These are phyloP conservation scores for Suillus subluteus DNA, from an alignment of 768 basidiomycete genomes.

Conservation along the genomic window DNA sequence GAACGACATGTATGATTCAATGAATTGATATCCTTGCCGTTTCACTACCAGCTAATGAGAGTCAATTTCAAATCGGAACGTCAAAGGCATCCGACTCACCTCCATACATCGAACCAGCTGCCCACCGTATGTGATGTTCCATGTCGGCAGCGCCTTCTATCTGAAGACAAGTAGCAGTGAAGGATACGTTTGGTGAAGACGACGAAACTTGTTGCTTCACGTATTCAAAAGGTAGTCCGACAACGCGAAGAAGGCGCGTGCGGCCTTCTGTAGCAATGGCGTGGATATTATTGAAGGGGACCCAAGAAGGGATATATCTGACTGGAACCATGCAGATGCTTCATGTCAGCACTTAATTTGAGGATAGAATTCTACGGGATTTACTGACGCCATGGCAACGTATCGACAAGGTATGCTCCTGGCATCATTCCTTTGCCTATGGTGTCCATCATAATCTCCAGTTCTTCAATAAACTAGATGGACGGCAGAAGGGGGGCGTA, in stretches of 20 bases:
- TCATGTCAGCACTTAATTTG: background rate
- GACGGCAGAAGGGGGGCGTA: background rate
- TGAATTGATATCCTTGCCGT: background rate
- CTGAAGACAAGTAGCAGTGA: slow-evolving; percentile 7
- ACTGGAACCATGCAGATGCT: slow-evolving; percentile 16
- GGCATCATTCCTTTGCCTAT: slow-evolving; percentile 6
- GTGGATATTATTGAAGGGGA: slow-evolving; percentile 20
- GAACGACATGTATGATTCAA: background rate
- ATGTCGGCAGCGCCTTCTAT: background rate
- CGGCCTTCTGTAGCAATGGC: slow-evolving; percentile 2
- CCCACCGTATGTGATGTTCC: slow-evolving; percentile 12
- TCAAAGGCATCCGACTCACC: background rate
- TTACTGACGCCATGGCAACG: slow-evolving; percentile 10
- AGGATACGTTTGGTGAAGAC: slow-evolving; percentile 1
- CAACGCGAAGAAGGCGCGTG: background rate
- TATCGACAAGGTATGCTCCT: slow-evolving; percentile 12
- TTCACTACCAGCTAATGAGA: slow-evolving; percentile 7
- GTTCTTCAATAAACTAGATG: slow-evolving; percentile 11
- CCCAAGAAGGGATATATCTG: slow-evolving; percentile 22
- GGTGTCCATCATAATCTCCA: slow-evolving; percentile 8
- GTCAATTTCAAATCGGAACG: background rate
- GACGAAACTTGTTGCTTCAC: slow-evolving; percentile 5
- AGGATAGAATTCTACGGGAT: background rate
- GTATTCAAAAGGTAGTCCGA: slow-evolving; percentile 10
- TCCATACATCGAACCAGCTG: slow-evolving; percentile 16